phyloP scores from a whole-genome alignment of 2,329 filamentous ascomycete genomes.

The Hypoxylon sp. region DNA sequence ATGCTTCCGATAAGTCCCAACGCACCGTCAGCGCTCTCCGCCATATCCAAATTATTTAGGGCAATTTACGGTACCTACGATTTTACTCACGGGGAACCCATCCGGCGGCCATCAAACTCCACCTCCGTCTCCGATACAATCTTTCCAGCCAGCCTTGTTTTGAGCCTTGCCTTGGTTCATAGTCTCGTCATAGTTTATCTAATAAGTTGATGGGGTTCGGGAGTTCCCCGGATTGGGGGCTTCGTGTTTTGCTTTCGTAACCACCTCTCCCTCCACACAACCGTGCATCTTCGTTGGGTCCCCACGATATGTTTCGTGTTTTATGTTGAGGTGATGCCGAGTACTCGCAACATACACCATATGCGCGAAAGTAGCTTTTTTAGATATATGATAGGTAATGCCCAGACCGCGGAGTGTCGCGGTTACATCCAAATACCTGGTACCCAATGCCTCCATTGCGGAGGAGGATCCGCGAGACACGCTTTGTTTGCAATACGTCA shows the following conservation, averaged over 20 bases:
- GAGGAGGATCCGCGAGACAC: constrained; percentile 16
- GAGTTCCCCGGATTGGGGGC: constrained; percentile 22
- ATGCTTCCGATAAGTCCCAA: constrained; percentile 12
- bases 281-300: constrained; percentile 20
- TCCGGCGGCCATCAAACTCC: constrained; percentile 31
- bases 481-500: constrained; percentile 33
- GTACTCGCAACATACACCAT: not conserved
- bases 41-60: constrained; percentile 7
- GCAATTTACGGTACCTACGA: constrained; percentile 17
- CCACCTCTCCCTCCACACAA: constrained; percentile 8
- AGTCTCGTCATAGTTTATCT: constrained; percentile 17
- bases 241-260: constrained; percentile 22
- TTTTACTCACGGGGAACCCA: constrained; percentile 25
- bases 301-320: constrained; percentile 25
- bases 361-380: constrained; percentile 9
- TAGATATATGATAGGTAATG: constrained; percentile 10
- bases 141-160: constrained; percentile 21
- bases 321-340: constrained; percentile 13
- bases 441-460: constrained; percentile 20
- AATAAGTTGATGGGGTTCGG: constrained; percentile 23
- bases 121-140: constrained; percentile 31
- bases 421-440: constrained; percentile 20
- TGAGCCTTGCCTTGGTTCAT: constrained; percentile 33
- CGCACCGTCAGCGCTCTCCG: constrained; percentile 5
- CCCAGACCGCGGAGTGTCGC: constrained; percentile 12